Base-by-base conservation (phyloP, 176 grass and related monocot species). In the Guadua angustifolia region DNA sequence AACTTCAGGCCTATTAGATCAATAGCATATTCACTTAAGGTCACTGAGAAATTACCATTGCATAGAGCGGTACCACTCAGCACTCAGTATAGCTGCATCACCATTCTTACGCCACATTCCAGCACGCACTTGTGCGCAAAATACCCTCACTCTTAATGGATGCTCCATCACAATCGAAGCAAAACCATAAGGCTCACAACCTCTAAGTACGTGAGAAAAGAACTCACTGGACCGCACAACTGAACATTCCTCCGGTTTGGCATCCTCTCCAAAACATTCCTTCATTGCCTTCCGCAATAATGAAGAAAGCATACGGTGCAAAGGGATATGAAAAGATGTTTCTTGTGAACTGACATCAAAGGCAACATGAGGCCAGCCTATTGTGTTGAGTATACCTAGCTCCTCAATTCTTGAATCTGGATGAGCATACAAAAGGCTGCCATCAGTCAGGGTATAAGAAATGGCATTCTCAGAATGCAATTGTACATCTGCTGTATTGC, bases 41-140 rank as follows among this genome's bases (percentile, higher is more conserved):
- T 65, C n/a, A 79, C 11, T 2, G 56, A 40, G 71, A 69, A 83
- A 87, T 94, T 92, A 99, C 97, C 93, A 91, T 92, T 92, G 97
- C 64, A 93, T 93, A 69, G 88, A 83, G 57, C 90, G 91, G 86
- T 99, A 99, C 81, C 90, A 96, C 71, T 99, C 97, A 45, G 89
- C 78, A 49, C 88, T 90, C 71, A 93, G 60, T 87, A 94, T 89
- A 68, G 94, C 89, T 81, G 93, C 86, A 89, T 99, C 97, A 49
- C 93, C 97, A 84, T 95, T 99, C 90, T 93, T 99, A 29, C 93
- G 89, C 97, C 97, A 99, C 97, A 96, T 96, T 81, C 93, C 97
- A 82, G 97, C 90, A 68, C 89, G 89, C 71, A 99, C 93, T 93
- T 99, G 97, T 69, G 91, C 91, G 18, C 93, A 99, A 78, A 96